Evolutionary conservation across 257 asterid species (phyloP), one percentile per base, ranked within the genome.

Genomic region (Pogostemon cablin): DNA sequence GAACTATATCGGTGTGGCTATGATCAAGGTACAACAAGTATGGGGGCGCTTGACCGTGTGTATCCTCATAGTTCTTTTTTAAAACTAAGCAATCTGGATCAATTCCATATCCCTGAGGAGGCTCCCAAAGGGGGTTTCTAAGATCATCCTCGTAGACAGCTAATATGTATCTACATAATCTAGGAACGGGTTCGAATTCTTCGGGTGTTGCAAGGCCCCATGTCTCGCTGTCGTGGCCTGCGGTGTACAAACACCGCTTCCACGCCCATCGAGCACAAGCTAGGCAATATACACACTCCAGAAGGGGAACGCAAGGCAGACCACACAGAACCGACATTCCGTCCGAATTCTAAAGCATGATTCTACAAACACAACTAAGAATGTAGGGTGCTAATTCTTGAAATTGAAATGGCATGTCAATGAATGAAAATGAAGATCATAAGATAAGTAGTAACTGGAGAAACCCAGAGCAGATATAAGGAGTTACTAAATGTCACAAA

Each of bases 211-310:
- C 91, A 7, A 68, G 70, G 49, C 86, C 91, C 97, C 97, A 89
- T 3, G 83, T 76, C 77, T 88, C 95, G 39, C 96, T 90, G 52
- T 92, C 96, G 71, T 86, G 93, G 57, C 90, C 93, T 40, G 90
- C 96, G 44, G 84, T 82, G 78, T 90, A 82, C 64, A 92, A 87
- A 61, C 98, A 90, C 53, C 96, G 84, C 62, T 92, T 90, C 92
- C 93, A 89, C n/a, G 86, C 96, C 98, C 98, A 89, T 11, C 96
- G 86, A 11, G 96, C 86, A 69, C 98, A 92, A 3, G 76, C 98
- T 71, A 87, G 60, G 76, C 97, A 84, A 73, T 86, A 90, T 5
- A 90, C 96, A 64, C 96, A 90, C 80, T 90, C 98, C 7, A 92
- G 72, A 72, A 92, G 80, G 41, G 98, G 60, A 20, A 54, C 6